A percentile compares a stretch with the other conserved stretches of the same genome.
These are phyloP conservation scores for Verticillium tricorpus DNA, from an alignment of 2,329 filamentous ascomycete species.

Conservation along the genomic window DNA sequence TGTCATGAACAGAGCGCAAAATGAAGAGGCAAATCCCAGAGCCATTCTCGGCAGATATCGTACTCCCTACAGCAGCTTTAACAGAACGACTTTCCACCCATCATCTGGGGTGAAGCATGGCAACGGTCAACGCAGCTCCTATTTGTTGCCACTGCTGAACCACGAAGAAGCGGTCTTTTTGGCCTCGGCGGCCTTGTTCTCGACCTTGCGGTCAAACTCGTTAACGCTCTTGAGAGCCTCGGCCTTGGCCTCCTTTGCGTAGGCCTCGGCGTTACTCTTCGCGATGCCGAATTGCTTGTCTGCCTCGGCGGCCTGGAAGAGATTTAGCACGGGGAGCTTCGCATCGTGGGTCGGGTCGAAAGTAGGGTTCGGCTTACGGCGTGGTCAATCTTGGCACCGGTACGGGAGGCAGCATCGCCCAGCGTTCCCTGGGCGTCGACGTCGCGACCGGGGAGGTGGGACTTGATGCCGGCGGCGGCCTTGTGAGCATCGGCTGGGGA, in stretches of 20 bases:
- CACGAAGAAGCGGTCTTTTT: constrained; percentile 81
- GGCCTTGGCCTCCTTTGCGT: constrained; percentile 59
- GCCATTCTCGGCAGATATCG: not conserved
- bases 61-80: not conserved
- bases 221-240: constrained; percentile 70
- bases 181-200: constrained; percentile 72
- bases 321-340: constrained; percentile 20
- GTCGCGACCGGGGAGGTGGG: constrained; percentile 57
- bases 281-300: constrained; percentile 59
- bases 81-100: not conserved
- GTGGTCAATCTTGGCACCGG: constrained; percentile 63
- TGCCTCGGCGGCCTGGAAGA: constrained; percentile 52
- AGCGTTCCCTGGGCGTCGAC: constrained; percentile 62
- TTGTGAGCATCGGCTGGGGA: constrained; percentile 68
- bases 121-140: not conserved
- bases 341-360: not conserved
- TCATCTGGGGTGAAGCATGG: not conserved
- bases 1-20: not conserved
- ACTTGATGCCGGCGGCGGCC: constrained; percentile 61
- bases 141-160: constrained; percentile 58
- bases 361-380: constrained; percentile 48
- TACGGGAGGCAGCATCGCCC: constrained; percentile 39
- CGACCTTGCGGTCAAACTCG: constrained; percentile 77
- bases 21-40: not conserved
- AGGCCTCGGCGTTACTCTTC: constrained; percentile 55